A percentile compares a stretch with the other conserved stretches of the same genome.
Evolutionary conservation across 2,329 filamentous ascomycete species (phyloP).

Genomic region (Diaporthe vexans): DNA sequence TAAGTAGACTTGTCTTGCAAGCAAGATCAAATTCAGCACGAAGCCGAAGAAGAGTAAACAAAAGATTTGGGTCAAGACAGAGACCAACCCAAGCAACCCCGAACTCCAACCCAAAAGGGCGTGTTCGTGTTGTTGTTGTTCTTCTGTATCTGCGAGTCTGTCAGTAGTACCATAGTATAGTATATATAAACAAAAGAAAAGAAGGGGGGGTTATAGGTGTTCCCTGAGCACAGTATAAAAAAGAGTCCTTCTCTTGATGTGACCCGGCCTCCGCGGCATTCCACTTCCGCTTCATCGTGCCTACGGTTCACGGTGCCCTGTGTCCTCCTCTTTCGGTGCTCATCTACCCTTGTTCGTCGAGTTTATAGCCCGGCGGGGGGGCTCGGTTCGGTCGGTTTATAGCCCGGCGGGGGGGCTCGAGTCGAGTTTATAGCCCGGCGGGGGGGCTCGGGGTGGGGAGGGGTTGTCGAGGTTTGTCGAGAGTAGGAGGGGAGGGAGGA

Average conservation of each 20-base stretch:
- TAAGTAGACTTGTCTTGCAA: background rate
- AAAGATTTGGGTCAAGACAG: slow-evolving; percentile 24
- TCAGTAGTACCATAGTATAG: background rate
- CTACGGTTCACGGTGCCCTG: slow-evolving; percentile 16
- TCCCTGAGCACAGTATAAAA: background rate
- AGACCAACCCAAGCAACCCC: slow-evolving; percentile 9
- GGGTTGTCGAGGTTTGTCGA: no score
- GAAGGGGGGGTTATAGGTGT: background rate
- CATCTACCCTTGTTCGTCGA: background rate
- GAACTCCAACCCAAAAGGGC: slow-evolving; percentile 5
- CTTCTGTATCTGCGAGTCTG: background rate
- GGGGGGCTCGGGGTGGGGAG: no score
- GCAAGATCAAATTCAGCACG: slow-evolving; percentile 19
- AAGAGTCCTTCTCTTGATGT: slow-evolving; percentile 26
- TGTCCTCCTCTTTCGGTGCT: slow-evolving; percentile 33
- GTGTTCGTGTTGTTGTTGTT: slow-evolving; percentile 27
- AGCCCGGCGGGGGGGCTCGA: background rate
- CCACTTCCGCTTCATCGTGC: slow-evolving; percentile 9
- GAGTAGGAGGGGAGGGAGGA: no score
- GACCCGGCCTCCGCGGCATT: slow-evolving; percentile 20
- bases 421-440: background rate
- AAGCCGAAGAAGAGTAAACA: slow-evolving; percentile 23
- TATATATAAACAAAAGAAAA: no score
- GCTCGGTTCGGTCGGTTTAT: background rate
- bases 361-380: background rate